Conservation (phyloP, 1,284 basidiomycete species). For the Boletus mariae region DNA sequence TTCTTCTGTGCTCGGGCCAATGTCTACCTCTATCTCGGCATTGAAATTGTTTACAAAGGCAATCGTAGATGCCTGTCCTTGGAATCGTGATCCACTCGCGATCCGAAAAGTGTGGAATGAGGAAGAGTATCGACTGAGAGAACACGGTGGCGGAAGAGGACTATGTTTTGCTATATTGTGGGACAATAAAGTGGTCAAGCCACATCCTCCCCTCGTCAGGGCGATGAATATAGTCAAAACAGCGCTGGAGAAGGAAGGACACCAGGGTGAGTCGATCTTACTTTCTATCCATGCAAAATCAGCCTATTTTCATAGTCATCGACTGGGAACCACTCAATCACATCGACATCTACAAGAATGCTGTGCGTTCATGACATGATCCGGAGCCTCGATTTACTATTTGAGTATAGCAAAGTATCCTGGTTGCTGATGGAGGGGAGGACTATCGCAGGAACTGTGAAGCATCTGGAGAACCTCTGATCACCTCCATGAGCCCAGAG, state of each 20-base stretch:
- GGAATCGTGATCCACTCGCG: constrained; percentile 66
- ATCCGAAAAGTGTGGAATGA: constrained; percentile 66
- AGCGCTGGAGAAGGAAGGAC: constrained; percentile 65
- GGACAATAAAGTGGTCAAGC: constrained; percentile 59
- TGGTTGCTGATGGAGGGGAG: constrained; percentile 37
- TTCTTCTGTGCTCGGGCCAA: constrained; percentile 39
- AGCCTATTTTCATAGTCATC: constrained; percentile 28
- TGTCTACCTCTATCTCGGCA: constrained; percentile 54
- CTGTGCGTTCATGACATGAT: constrained; percentile 26
- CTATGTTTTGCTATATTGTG: constrained; percentile 63
- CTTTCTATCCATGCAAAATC: background rate
- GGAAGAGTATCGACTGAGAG: constrained; percentile 50
- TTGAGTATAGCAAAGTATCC: constrained; percentile 15
- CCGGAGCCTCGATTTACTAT: constrained; percentile 39
- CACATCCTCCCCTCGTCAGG: constrained; percentile 71
- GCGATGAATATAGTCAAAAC: constrained; percentile 59
- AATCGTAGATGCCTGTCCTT: constrained; percentile 55
- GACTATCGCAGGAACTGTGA: constrained; percentile 40
- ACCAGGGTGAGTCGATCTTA: constrained; percentile 45
- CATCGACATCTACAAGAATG: constrained; percentile 34
- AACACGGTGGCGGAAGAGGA: constrained; percentile 55
- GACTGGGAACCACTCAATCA: constrained; percentile 46
- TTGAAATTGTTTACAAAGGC: constrained; percentile 64
- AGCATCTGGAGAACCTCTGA: constrained; percentile 49
- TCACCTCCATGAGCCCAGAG: constrained; percentile 47